These are phyloP conservation scores for Golubevia sp. DNA, from an alignment of 1,284 basidiomycete species.

Conservation along the genomic window DNA sequence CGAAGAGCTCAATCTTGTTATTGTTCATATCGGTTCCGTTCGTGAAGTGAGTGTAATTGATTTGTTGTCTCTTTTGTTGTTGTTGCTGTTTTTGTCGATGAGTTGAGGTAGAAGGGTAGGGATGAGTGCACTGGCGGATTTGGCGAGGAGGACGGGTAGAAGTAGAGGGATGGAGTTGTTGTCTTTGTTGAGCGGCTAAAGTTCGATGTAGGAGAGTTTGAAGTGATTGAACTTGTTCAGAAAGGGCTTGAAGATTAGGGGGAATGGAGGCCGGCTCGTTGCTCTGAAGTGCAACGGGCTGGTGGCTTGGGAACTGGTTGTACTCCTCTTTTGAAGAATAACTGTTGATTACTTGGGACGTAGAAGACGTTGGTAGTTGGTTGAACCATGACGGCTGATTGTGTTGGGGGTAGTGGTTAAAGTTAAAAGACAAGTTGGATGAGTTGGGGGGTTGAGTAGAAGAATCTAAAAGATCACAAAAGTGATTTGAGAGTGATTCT, in stretches of 20 bases:
- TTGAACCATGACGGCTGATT: too few species aligned
- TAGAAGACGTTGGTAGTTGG: too few species aligned
- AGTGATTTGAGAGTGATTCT: too few species aligned
- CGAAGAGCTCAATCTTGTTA: constrained; percentile 4
- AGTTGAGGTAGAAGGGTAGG: neutral
- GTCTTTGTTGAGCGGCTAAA: neutral
- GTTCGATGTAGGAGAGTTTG: neutral
- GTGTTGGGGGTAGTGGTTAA: too few species aligned
- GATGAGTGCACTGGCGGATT: constrained; percentile 1
- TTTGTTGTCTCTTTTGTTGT: constrained; percentile 1
- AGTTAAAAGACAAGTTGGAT: too few species aligned
- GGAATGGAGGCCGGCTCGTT: neutral
- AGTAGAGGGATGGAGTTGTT: neutral
- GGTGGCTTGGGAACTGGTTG: too few species aligned
- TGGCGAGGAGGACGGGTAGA: constrained; percentile 1
- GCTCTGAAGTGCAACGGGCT: too few species aligned
- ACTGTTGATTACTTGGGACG: too few species aligned
- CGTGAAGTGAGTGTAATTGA: neutral
- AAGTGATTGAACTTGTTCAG: neutral
- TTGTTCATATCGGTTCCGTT: constrained; percentile 5
- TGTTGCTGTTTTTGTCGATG: constrained; percentile 1
- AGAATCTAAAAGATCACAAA: too few species aligned
- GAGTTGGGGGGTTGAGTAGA: too few species aligned
- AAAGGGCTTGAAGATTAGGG: neutral
- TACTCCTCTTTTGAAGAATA: too few species aligned